Conservation (phyloP, 2,329 filamentous ascomycete genomes). For the Aspergillus pseudoviridinutans region DNA sequence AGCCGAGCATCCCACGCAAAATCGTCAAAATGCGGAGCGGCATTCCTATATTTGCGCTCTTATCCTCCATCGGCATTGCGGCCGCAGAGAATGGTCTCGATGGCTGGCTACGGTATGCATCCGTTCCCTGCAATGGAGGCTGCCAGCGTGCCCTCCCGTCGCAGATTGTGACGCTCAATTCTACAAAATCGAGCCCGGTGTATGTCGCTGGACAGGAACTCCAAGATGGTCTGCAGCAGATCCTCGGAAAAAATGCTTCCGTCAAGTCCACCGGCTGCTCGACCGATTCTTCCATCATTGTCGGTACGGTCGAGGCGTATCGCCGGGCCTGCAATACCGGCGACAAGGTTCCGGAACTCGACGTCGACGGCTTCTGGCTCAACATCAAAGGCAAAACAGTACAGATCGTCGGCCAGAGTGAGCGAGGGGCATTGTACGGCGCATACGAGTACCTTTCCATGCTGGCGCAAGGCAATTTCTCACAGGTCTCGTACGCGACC, state of each 20-base stretch:
- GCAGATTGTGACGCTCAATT: slow-evolving; percentile 53
- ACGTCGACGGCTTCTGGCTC: slow-evolving; percentile 56
- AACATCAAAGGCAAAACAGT: slow-evolving; percentile 46
- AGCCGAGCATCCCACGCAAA: not conserved
- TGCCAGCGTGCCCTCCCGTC: slow-evolving; percentile 44
- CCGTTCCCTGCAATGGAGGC: slow-evolving; percentile 40
- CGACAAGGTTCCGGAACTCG: slow-evolving; percentile 22
- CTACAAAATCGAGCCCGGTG: slow-evolving; percentile 52
- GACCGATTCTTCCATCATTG: slow-evolving; percentile 19
- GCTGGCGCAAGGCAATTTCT: slow-evolving; percentile 58
- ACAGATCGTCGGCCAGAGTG: slow-evolving; percentile 61
- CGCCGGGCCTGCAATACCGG: slow-evolving; percentile 17
- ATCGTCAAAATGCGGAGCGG: not conserved
- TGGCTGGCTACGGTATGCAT: slow-evolving; percentile 63
- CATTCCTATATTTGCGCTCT: slow-evolving; percentile 1
- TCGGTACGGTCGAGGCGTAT: slow-evolving; percentile 32
- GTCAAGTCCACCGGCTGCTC: slow-evolving; percentile 26
- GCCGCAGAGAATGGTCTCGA: slow-evolving; percentile 58
- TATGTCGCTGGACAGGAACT: slow-evolving; percentile 58
- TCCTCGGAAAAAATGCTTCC: slow-evolving; percentile 50
- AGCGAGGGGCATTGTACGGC: slow-evolving; percentile 65
- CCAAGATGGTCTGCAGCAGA: slow-evolving; percentile 53
- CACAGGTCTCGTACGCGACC: slow-evolving; percentile 44
- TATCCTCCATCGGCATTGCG: not conserved
- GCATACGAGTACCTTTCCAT: slow-evolving; percentile 65